Evolutionary conservation across 2,329 filamentous ascomycete species (phyloP).

Genomic region (Alternaria gansuensis): DNA sequence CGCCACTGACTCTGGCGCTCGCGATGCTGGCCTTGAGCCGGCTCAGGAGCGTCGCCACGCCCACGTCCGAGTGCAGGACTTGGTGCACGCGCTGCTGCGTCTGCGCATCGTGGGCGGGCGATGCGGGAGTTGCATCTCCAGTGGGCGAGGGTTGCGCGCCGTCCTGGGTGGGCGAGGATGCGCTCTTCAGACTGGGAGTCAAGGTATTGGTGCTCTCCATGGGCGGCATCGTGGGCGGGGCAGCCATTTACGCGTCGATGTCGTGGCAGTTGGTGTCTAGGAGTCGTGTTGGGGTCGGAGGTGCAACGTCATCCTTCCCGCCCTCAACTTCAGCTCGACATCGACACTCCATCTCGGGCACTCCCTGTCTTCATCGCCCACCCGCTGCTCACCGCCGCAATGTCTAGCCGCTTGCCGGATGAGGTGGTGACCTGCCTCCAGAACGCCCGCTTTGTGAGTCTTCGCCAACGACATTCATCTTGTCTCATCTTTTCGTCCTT

Average conservation of each 20-base stretch:
- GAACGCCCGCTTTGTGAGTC: constrained; percentile 87
- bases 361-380: constrained; percentile 7
- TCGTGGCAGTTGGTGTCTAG: constrained; percentile 10
- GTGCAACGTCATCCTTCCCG: constrained; percentile 21
- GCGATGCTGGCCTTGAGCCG: constrained; percentile 72
- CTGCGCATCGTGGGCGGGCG: constrained; percentile 39
- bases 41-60: constrained; percentile 68
- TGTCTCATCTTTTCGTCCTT: no score
- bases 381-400: constrained; percentile 12
- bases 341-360: constrained; percentile 11
- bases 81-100: constrained; percentile 58
- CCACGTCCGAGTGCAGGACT: constrained; percentile 64
- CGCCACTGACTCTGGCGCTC: constrained; percentile 63
- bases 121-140: constrained; percentile 26
- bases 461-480: constrained; percentile 6
- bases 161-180: no score
- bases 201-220: constrained; percentile 47
- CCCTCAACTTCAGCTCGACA: constrained; percentile 12
- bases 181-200: constrained; percentile 41
- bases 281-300: constrained; percentile 5
- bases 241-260: constrained; percentile 37
- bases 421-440: constrained; percentile 92
- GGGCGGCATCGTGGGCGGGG: constrained; percentile 46
- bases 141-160: no score
- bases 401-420: constrained; percentile 73